Conservation (phyloP, 257 asterid species). For the Solanum ossicruentum region DNA sequence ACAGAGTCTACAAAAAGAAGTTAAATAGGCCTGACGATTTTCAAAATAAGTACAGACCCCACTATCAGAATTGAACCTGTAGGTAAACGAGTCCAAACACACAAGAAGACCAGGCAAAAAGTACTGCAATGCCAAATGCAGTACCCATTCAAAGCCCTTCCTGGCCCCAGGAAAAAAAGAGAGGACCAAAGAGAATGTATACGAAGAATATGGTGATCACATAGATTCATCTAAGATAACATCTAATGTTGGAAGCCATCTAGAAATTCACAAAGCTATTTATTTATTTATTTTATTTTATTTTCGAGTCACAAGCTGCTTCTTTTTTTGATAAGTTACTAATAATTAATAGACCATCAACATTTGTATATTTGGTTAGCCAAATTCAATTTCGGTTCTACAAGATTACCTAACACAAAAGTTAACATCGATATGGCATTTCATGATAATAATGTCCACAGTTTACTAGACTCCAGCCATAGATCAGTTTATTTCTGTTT, state of each 20-base stretch:
- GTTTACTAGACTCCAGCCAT: background rate
- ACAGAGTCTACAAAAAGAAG: background rate
- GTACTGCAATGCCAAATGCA: background rate
- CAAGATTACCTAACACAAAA: background rate
- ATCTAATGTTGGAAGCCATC: background rate
- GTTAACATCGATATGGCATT: background rate
- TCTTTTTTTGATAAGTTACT: background rate
- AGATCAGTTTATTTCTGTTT: background rate
- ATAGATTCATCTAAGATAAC: background rate
- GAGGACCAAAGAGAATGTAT: background rate
- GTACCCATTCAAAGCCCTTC: background rate
- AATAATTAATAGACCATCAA: background rate
- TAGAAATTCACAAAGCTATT: background rate
- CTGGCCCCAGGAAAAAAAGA: background rate
- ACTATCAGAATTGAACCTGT: background rate
- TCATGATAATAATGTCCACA: background rate
- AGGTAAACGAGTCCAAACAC: background rate
- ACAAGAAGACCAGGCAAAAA: background rate
- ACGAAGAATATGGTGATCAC: background rate
- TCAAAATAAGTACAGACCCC: background rate
- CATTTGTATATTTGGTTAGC: background rate
- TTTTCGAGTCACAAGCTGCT: no score
- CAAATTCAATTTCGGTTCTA: background rate
- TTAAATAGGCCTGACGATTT: background rate
- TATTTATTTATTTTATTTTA: no score